Conservation (phyloP, 352 stramenopile genomes). For the Pythium grandisporangium region DNA sequence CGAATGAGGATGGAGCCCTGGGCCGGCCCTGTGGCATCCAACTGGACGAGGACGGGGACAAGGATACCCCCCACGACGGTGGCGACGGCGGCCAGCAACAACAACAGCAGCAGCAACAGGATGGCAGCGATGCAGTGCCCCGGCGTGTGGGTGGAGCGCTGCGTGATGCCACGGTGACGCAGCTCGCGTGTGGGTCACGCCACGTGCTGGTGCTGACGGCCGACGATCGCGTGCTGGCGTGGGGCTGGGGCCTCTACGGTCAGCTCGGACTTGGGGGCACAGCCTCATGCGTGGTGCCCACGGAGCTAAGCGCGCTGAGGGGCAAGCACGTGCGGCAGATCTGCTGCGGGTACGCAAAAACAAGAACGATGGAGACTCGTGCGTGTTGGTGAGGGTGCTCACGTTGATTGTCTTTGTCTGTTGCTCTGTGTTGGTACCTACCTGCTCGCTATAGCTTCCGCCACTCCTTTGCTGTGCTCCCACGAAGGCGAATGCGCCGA, state of each 20-base stretch:
- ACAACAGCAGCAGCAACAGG: too few relatives aligned
- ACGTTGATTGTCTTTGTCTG: too few relatives aligned
- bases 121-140: constrained; percentile 8
- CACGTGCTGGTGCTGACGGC: constrained; percentile 23
- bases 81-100: too few relatives aligned
- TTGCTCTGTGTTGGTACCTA: not conserved
- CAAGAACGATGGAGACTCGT: too few relatives aligned
- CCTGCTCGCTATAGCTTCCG: constrained; percentile 11
- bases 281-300: constrained; percentile 12
- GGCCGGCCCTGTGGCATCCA: constrained; percentile 4
- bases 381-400: too few relatives aligned
- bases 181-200: constrained; percentile 29
- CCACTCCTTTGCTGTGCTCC: constrained; percentile 19
- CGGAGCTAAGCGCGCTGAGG: constrained; percentile 14
- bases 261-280: constrained; percentile 24
- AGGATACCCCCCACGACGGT: too few relatives aligned
- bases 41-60: too few relatives aligned
- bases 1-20: constrained; percentile 28
- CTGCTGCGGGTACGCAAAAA: constrained; percentile 23
- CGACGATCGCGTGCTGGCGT: constrained; percentile 18
- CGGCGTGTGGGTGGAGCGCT: constrained; percentile 10
- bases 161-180: constrained; percentile 4
- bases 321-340: constrained; percentile 19
- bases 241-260: constrained; percentile 33
- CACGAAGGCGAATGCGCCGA: constrained; percentile 8